Conservation (phyloP, 2,329 filamentous ascomycete genomes). For the Aureobasidium sp. region DNA sequence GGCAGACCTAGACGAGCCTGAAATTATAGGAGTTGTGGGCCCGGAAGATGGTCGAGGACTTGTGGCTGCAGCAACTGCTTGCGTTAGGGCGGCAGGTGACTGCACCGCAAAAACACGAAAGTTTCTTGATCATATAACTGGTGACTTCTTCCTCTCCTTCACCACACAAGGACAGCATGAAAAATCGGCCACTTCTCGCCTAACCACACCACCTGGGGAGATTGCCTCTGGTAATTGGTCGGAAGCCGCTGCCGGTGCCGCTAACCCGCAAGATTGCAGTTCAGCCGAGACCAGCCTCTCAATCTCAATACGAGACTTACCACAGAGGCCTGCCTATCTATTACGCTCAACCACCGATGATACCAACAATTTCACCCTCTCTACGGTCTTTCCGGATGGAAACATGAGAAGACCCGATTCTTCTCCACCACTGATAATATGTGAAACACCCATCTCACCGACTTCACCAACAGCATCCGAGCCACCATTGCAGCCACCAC, state of each 20-base stretch:
- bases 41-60: constrained; percentile 69
- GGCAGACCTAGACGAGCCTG: constrained; percentile 59
- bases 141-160: constrained; percentile 13
- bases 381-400: background rate
- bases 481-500: constrained; percentile 5
- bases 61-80: constrained; percentile 70
- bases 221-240: background rate
- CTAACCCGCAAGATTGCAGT: background rate
- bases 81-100: constrained; percentile 82
- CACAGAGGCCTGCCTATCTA: background rate
- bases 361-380: constrained; percentile 3
- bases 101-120: constrained; percentile 80
- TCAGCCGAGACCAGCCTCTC: background rate
- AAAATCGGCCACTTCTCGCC: background rate
- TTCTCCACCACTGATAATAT: background rate
- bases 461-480: background rate
- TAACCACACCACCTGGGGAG: background rate
- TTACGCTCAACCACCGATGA: constrained; percentile 3
- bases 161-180: background rate
- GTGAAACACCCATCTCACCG: background rate
- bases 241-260: background rate
- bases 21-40: constrained; percentile 72
- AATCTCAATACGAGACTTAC: background rate
- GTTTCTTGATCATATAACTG: constrained; percentile 66
- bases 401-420: background rate